Percentiles rank a stretch among this genome's conserved stretches.
phyloP scores from a whole-genome alignment of 805 yeast genomes.

The Wickerhamiella qilinensis region DNA sequence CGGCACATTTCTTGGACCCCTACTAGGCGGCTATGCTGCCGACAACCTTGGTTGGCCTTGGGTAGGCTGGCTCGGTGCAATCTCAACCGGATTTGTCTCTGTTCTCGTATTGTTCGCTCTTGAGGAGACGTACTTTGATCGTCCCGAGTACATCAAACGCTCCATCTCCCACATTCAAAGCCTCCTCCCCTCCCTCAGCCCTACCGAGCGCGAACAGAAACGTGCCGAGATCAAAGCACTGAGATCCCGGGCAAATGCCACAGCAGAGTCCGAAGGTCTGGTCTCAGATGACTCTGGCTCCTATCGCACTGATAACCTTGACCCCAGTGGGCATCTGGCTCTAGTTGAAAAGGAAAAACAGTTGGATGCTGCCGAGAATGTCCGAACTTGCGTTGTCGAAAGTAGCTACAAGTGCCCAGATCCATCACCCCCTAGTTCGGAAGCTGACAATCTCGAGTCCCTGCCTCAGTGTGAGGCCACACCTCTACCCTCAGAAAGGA shows the following conservation, averaged over 20 bases:
- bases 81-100: conserved; percentile 44
- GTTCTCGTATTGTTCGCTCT: conserved; percentile 39
- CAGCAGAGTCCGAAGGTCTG: background rate
- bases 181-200: background rate
- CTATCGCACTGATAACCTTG: background rate
- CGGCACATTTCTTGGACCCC: conserved; percentile 67
- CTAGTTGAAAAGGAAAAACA: background rate
- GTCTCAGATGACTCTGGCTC: background rate
- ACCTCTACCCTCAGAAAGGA: conserved; percentile 9
- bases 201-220: background rate
- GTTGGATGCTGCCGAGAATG: background rate
- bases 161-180: background rate
- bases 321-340: no score
- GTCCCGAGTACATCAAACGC: conserved; percentile 13
- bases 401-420: no score
- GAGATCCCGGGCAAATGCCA: background rate
- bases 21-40: conserved; percentile 60
- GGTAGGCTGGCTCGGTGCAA: conserved; percentile 58
- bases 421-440: background rate
- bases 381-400: no score
- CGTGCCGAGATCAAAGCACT: background rate
- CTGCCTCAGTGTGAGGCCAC: background rate
- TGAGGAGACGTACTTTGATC: conserved; percentile 47
- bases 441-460: background rate
- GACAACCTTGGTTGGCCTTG: conserved; percentile 51